phyloP scores from a whole-genome alignment of 768 basidiomycete genomes.

The Gloeophyllum trabeum region DNA sequence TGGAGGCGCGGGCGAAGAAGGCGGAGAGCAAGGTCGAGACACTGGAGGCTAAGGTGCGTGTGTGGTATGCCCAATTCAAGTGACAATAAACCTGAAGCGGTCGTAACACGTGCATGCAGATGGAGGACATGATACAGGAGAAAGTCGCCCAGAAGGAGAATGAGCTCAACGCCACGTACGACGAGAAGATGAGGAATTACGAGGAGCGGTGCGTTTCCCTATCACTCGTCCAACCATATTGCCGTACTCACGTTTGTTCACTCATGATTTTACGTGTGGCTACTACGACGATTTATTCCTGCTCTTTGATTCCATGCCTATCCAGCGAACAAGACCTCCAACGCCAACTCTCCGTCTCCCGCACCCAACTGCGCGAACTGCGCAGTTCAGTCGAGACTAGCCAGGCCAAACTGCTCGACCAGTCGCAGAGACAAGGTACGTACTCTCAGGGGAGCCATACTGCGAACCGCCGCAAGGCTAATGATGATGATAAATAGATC shows the following conservation, averaged over 20 bases:
- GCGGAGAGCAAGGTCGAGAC: constrained; percentile 63
- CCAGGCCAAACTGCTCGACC: constrained; percentile 87
- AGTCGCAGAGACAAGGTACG: constrained; percentile 81
- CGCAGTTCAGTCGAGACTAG: constrained; percentile 86
- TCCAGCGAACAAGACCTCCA: constrained; percentile 88
- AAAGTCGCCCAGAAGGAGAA: constrained; percentile 90
- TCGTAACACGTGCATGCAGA: constrained; percentile 43
- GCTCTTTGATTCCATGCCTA: neutral
- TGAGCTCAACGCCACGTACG: constrained; percentile 92
- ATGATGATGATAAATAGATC: constrained; percentile 37
- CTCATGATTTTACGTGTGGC: too few relatives aligned
- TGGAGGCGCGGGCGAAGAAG: constrained; percentile 70
- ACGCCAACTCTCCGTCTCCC: constrained; percentile 81
- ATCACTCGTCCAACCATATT: neutral
- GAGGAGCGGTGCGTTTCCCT: constrained; percentile 67
- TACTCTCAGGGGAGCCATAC: neutral
- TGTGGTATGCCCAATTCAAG: neutral
- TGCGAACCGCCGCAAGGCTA: neutral
- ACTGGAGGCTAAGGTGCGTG: constrained; percentile 69
- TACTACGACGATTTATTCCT: too few relatives aligned
- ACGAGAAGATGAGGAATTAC: constrained; percentile 91
- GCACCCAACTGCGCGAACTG: constrained; percentile 82
- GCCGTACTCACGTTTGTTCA: neutral
- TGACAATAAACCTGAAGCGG: neutral
- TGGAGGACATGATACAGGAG: constrained; percentile 90